Percentiles rank a stretch among this genome's conserved stretches.
phyloP scores from a whole-genome alignment of 1,284 basidiomycete species.

The Dichomitus squalens region DNA sequence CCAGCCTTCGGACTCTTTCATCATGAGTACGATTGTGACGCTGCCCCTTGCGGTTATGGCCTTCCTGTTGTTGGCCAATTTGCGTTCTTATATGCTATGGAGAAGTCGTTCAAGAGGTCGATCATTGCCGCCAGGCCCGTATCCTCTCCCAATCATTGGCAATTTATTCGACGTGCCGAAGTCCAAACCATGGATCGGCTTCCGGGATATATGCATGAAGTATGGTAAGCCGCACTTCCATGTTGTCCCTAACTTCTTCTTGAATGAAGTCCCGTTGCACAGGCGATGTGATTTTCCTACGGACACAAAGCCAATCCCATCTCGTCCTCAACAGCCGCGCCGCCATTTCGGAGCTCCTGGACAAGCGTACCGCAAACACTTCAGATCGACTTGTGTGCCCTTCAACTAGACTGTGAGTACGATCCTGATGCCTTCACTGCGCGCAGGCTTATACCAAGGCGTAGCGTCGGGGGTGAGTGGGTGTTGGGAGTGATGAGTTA shows the following conservation, averaged over 20 bases:
- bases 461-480: neutral
- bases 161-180: conserved; percentile 3
- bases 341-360: conserved; percentile 11
- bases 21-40: too few species aligned
- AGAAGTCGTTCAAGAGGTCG: neutral
- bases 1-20: too few species aligned
- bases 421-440: neutral
- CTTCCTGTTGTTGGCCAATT: neutral
- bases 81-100: neutral
- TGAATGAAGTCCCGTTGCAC: too few species aligned
- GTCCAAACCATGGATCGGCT: neutral
- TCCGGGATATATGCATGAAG: neutral
- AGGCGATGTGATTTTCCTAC: conserved; percentile 11
- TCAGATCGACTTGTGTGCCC: conserved; percentile 6
- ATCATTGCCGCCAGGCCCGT: conserved; percentile 4
- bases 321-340: conserved; percentile 11
- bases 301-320: neutral
- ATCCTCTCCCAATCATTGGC: neutral
- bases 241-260: too few species aligned
- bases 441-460: neutral
- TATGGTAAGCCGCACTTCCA: neutral
- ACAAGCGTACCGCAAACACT: conserved; percentile 15
- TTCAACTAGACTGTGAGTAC: conserved; percentile 1
- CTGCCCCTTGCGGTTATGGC: too few species aligned
- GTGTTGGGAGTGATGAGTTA: conserved; percentile 22